A percentile compares a stretch with the other conserved stretches of the same genome.
phyloP scores from a whole-genome alignment of 2,329 filamentous ascomycete species.

The Chaetomium sp. region DNA sequence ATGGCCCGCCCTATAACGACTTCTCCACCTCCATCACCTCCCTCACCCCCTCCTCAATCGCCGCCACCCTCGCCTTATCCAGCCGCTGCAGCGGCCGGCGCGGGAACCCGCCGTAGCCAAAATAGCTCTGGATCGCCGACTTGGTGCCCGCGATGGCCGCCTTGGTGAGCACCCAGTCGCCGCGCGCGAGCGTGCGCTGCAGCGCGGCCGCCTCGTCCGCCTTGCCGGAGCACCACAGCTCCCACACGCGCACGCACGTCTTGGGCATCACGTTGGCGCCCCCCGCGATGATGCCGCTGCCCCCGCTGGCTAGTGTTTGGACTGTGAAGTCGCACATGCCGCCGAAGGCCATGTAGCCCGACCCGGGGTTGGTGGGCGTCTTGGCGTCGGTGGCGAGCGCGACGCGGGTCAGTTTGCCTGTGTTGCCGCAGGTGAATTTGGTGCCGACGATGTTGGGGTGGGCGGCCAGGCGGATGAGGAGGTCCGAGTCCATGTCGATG shows the following conservation, averaged over 20 bases:
- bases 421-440: constrained; percentile 91
- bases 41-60: constrained; percentile 57
- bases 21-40: constrained; percentile 70
- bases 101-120: constrained; percentile 78
- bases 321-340: constrained; percentile 87
- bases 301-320: constrained; percentile 77
- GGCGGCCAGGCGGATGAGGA: constrained; percentile 75
- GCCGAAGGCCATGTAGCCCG: constrained; percentile 81
- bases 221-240: constrained; percentile 73
- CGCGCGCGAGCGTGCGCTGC: constrained; percentile 75
- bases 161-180: constrained; percentile 83
- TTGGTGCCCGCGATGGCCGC: constrained; percentile 85
- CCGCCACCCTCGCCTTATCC: constrained; percentile 55
- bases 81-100: constrained; percentile 71
- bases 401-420: constrained; percentile 83
- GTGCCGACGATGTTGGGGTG: constrained; percentile 86
- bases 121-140: constrained; percentile 76
- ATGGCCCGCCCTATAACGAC: constrained; percentile 44
- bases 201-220: constrained; percentile 72
- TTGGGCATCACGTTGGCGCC: constrained; percentile 86
- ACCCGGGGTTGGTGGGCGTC: constrained; percentile 61
- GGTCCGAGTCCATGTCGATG: constrained; percentile 87
- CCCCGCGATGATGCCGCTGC: constrained; percentile 82
- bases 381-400: constrained; percentile 71
- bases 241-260: constrained; percentile 76